Evolutionary conservation across 331 rosid species (phyloP), one percentile per base, ranked within the genome.

Genomic region (Phaseolus coccineus): DNA sequence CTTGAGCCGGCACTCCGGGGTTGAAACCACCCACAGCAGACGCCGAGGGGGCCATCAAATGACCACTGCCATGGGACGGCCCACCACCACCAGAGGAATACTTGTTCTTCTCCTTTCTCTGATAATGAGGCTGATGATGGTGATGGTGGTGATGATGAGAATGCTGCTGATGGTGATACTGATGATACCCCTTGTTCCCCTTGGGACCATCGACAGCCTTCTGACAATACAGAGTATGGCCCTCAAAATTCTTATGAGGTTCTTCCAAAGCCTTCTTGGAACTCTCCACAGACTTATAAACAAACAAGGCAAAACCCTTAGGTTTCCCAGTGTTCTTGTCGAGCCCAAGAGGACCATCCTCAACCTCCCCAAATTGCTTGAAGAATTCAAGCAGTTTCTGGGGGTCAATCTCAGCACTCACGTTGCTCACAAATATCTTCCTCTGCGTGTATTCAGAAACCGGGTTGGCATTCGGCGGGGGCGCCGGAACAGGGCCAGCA

Each of bases 391-490:
- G 88, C 39, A 91, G 64, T 24, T 78, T 93, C 74, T 77, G 91
- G 8, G 89, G 87, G 11, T 91, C 94, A 24, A 85, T 78, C 6
- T 89, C 89, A 0, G 88, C 72, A 35, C 84, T 86, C 64, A 93
- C 98, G 62, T 90, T 90, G 82, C 89, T 87, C 35, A 93, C 97
- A 73, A 91, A 93, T 15, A 91, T 87, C 88, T 93, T 93, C 90
- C 93, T 81, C 78, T 88, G 92, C 0, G 87, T 78, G 59, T 89
- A 87, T 61, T 86, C 94, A 0, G 91, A 84, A 0, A 87, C 85
- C 0, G 82, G 67, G 1, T 84, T 81, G 0, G 47, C 81, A 0
- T 47, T 74, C 0, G 91, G 87, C 0, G 90, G 89, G 0, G 88
- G 85, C 0, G 94, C 85, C 0, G 90, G 90, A 11, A 87, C 94